Conservation (phyloP, 768 basidiomycete genomes). For the Macrolepiota albuminosa region DNA sequence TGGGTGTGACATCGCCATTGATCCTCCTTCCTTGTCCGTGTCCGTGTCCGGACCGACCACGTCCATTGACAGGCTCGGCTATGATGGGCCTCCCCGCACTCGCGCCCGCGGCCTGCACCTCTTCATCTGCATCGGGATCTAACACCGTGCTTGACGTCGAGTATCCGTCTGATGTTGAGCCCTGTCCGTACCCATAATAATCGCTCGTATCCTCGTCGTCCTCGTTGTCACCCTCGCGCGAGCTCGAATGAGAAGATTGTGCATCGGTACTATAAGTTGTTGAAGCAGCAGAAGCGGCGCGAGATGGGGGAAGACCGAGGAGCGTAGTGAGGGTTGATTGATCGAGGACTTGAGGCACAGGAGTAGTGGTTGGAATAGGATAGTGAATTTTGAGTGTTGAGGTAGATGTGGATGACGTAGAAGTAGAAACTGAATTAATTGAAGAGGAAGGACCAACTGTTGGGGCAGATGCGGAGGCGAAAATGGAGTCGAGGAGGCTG, state of each 20-base stretch:
- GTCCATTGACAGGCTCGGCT: slow-evolving; percentile 12
- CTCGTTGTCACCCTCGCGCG: slow-evolving; percentile 59
- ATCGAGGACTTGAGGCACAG: slow-evolving; percentile 62
- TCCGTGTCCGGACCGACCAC: slow-evolving; percentile 6
- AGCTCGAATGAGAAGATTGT: slow-evolving; percentile 34
- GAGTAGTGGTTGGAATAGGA: slow-evolving; percentile 48
- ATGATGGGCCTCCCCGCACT: slow-evolving; percentile 30
- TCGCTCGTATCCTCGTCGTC: slow-evolving; percentile 31
- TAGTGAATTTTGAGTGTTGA: slow-evolving; percentile 35
- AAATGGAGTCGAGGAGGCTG: slow-evolving; percentile 62
- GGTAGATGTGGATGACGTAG: slow-evolving; percentile 12
- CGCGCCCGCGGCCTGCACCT: slow-evolving; percentile 24
- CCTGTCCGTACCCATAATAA: slow-evolving; percentile 16
- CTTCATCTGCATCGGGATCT: slow-evolving; percentile 29
- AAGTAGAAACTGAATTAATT: slow-evolving; percentile 11
- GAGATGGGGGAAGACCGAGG: slow-evolving; percentile 48
- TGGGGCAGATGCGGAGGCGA: slow-evolving; percentile 54
- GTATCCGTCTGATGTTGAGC: slow-evolving; percentile 32
- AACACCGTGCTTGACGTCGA: slow-evolving; percentile 38
- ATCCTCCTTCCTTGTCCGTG: slow-evolving; percentile 22
- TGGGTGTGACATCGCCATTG: slow-evolving; percentile 62
- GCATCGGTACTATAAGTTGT: slow-evolving; percentile 24
- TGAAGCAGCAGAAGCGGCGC: slow-evolving; percentile 36
- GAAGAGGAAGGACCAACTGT: slow-evolving; percentile 1
- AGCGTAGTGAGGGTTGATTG: slow-evolving; percentile 66